Evolutionary conservation across 805 yeast species (phyloP).

Genomic region (Schwanniomyces pseudopolymorphus): DNA sequence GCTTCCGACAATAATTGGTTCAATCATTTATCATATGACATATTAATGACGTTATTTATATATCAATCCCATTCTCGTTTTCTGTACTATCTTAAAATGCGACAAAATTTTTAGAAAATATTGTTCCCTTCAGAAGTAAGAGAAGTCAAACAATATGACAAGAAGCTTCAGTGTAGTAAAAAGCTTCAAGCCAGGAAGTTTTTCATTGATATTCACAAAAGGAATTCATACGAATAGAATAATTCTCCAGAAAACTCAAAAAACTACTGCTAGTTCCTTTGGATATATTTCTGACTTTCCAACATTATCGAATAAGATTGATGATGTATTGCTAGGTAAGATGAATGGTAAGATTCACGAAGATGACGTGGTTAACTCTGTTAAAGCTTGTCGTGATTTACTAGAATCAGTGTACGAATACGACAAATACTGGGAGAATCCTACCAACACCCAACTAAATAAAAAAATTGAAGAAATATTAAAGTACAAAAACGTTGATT

Average conservation of each 20-base stretch:
- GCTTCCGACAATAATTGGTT: not conserved
- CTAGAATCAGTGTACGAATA: slow-evolving; percentile 16
- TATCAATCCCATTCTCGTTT: too few species aligned
- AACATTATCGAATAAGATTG: not conserved
- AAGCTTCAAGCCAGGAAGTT: not conserved
- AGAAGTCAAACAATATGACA: not conserved
- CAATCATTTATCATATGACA: too few species aligned
- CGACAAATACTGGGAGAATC: slow-evolving; percentile 23
- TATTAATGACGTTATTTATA: not conserved
- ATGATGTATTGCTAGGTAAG: not conserved
- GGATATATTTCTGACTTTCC: slow-evolving; percentile 2
- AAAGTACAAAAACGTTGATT: slow-evolving; percentile 14
- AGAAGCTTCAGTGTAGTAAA: not conserved
- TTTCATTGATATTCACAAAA: not conserved
- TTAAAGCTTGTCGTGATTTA: slow-evolving; percentile 21
- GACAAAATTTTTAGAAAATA: not conserved
- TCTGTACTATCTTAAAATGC: not conserved
- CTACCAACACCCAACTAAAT: slow-evolving; percentile 18
- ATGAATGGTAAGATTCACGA: slow-evolving; percentile 2
- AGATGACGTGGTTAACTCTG: slow-evolving; percentile 15
- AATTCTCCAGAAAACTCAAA: not conserved
- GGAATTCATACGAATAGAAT: not conserved
- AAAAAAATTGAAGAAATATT: slow-evolving; percentile 21
- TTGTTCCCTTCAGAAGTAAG: not conserved
- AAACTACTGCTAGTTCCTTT: not conserved